phyloP scores from a whole-genome alignment of 2,329 filamentous ascomycete species.

The Mollisia scopiformis region DNA sequence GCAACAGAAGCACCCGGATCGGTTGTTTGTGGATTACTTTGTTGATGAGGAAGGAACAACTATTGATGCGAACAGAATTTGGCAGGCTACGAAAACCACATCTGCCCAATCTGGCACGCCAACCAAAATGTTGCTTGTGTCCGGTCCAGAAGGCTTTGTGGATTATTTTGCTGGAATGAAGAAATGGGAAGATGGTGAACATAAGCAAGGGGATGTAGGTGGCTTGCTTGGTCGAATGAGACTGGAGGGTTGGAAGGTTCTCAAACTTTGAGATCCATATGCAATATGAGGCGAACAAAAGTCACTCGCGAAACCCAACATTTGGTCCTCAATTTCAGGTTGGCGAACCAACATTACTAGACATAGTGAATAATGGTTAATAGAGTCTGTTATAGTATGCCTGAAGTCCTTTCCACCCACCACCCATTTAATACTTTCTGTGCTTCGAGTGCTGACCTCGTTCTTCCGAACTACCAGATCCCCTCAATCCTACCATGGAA shows the following conservation, averaged over 20 bases:
- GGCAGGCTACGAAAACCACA: constrained; percentile 32
- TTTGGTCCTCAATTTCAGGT: no score
- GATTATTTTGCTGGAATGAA: constrained; percentile 77
- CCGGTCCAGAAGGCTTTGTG: constrained; percentile 90
- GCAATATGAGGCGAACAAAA: no score
- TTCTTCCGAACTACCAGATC: background rate
- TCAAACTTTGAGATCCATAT: constrained; percentile 37
- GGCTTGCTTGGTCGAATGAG: constrained; percentile 66
- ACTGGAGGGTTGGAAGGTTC: constrained; percentile 42
- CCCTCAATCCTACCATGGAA: constrained; percentile 11
- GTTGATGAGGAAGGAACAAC: constrained; percentile 78
- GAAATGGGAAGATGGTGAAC: constrained; percentile 70
- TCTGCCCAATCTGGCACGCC: constrained; percentile 18
- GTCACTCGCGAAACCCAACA: no score
- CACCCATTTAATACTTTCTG: background rate
- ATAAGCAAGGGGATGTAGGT: constrained; percentile 74
- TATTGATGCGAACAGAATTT: constrained; percentile 59
- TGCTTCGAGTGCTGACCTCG: background rate
- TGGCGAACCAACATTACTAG: background rate
- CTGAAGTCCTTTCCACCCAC: background rate
- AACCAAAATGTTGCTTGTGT: constrained; percentile 74
- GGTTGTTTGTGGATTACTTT: constrained; percentile 71
- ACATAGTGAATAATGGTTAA: background rate
- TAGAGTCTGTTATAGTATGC: background rate
- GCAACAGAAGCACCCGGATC: constrained; percentile 56